Conservation (phyloP, 495 filamentous ascomycete genomes). For the Penicillium daleae region DNA sequence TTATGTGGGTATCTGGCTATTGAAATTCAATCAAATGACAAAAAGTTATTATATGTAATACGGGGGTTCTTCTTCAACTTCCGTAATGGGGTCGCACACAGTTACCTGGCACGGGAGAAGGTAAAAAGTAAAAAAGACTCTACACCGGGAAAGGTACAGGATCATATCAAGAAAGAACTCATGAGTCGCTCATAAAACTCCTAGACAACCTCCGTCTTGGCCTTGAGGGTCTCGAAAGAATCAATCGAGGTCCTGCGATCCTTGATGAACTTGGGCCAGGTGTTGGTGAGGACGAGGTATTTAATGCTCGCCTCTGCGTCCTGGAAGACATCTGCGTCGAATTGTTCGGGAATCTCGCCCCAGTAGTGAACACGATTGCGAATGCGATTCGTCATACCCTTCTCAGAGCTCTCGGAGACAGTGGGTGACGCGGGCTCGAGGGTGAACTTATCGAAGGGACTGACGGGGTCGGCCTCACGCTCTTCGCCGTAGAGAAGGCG, state of each 20-base stretch:
- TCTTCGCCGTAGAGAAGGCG: conserved; percentile 39
- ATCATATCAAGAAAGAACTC: conserved; percentile 18
- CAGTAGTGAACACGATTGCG: conserved; percentile 37
- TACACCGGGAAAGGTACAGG: conserved; percentile 9
- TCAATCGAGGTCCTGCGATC: conserved; percentile 22
- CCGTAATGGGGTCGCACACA: background rate
- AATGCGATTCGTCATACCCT: conserved; percentile 24
- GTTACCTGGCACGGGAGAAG: background rate
- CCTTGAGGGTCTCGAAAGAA: conserved; percentile 21
- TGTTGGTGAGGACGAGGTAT: conserved; percentile 70
- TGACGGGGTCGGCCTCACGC: conserved; percentile 32
- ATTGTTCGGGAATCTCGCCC: conserved; percentile 52
- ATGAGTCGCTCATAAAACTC: background rate
- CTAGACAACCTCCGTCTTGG: conserved; percentile 15
- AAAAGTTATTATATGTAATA: conserved; percentile 8
- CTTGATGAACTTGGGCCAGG: conserved; percentile 67
- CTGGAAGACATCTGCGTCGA: conserved; percentile 60
- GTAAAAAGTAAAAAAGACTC: background rate
- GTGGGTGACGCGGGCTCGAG: conserved; percentile 28
- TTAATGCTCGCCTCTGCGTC: conserved; percentile 64
- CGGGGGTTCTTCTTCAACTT: conserved; percentile 3
- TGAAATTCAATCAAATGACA: conserved; percentile 3
- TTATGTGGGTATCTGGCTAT: conserved; percentile 4
- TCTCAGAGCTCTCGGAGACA: conserved; percentile 28
- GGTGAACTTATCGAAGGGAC: conserved; percentile 36